A percentile compares a stretch with the other conserved stretches of the same genome.
These are phyloP conservation scores for Globisporangium echinulatum DNA, from an alignment of 352 stramenopile species.

Conservation along the genomic window DNA sequence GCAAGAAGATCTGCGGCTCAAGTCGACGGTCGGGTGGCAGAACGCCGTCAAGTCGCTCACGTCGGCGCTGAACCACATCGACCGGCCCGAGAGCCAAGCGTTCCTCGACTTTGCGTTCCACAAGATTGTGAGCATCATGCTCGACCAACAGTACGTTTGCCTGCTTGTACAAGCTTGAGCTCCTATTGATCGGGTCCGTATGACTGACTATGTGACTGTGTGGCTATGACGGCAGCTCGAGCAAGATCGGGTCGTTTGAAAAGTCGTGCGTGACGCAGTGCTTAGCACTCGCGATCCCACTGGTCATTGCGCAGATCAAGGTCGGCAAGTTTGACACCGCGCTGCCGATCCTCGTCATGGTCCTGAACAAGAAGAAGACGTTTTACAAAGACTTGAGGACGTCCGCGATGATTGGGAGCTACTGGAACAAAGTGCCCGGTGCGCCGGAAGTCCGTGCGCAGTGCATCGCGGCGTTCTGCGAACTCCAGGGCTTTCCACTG, in stretches of 20 bases:
- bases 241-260: slow-evolving; percentile 82
- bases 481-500: slow-evolving; percentile 73
- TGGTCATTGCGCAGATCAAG: slow-evolving; percentile 75
- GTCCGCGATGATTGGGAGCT: slow-evolving; percentile 85
- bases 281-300: slow-evolving; percentile 49
- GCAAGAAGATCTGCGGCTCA: slow-evolving; percentile 77
- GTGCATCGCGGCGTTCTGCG: slow-evolving; percentile 78
- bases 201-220: neutral
- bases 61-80: slow-evolving; percentile 57
- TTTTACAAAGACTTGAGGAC: slow-evolving; percentile 87
- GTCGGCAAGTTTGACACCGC: slow-evolving; percentile 51
- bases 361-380: slow-evolving; percentile 88
- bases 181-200: neutral
- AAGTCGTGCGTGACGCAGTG: slow-evolving; percentile 84
- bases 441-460: slow-evolving; percentile 78
- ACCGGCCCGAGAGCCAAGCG: slow-evolving; percentile 60
- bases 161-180: neutral
- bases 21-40: slow-evolving; percentile 88
- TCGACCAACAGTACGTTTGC: slow-evolving; percentile 81
- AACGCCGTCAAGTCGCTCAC: slow-evolving; percentile 85
- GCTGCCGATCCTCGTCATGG: slow-evolving; percentile 67
- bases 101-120: slow-evolving; percentile 76
- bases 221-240: slow-evolving; percentile 33
- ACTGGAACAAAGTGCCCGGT: slow-evolving; percentile 84
- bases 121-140: slow-evolving; percentile 86